Conservation (phyloP, 2,329 filamentous ascomycete species). For the Fusarium sp. region DNA sequence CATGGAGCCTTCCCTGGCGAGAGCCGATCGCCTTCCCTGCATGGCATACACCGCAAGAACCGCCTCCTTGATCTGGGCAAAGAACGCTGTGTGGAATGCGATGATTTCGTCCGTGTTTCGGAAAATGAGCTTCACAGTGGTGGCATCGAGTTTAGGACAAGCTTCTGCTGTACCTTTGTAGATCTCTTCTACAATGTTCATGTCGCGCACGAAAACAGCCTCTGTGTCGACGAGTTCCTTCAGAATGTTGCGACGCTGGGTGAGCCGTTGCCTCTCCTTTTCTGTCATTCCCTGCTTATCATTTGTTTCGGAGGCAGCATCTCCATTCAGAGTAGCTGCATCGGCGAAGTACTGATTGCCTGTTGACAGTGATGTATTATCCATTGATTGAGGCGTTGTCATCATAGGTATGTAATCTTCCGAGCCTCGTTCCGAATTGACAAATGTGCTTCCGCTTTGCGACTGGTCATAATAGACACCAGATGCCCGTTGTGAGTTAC, state of each 20-base stretch:
- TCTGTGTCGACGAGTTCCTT: conserved; percentile 96
- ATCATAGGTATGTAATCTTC: conserved; percentile 58
- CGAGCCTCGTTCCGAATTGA: conserved; percentile 59
- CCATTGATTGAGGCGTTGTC: conserved; percentile 60
- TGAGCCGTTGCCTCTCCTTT: conserved; percentile 76
- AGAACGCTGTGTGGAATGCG: conserved; percentile 83
- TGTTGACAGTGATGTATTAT: conserved; percentile 59
- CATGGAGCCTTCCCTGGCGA: conserved; percentile 57
- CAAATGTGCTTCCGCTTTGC: conserved; percentile 55
- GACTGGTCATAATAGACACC: conserved; percentile 55
- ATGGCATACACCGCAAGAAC: conserved; percentile 83
- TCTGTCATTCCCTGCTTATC: conserved; percentile 58
- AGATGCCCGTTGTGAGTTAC: conserved; percentile 58
- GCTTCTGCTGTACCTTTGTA: conserved; percentile 93
- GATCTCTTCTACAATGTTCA: conserved; percentile 97
- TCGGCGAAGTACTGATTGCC: conserved; percentile 55
- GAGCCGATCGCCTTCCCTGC: conserved; percentile 58
- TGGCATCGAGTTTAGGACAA: conserved; percentile 80
- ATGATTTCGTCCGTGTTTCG: conserved; percentile 93
- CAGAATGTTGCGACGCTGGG: conserved; percentile 84
- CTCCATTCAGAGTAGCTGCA: conserved; percentile 54
- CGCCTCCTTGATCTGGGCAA: conserved; percentile 82
- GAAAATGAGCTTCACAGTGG: conserved; percentile 91
- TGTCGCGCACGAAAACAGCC: conserved; percentile 88
- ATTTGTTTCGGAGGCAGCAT: conserved; percentile 49